Percentiles rank a stretch among this genome's conserved stretches.
Conservation (phyloP, 192 early-diverging fungal species). For the Umbelopsis sp. region DNA sequence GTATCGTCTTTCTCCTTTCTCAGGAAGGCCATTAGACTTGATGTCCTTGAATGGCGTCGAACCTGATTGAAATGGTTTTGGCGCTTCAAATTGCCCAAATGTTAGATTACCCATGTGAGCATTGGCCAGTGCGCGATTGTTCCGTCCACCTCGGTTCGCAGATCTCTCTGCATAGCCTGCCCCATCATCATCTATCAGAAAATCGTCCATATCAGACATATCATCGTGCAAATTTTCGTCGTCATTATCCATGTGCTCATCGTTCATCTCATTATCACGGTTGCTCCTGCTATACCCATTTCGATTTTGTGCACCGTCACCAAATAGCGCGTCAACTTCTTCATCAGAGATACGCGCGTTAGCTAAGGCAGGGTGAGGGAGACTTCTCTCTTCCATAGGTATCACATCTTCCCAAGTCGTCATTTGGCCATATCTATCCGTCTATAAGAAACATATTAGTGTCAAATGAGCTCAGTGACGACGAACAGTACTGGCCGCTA, state of each 20-base stretch:
- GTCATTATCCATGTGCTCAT: conserved; percentile 23
- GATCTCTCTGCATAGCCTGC: conserved; percentile 62
- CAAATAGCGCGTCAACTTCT: conserved; percentile 33
- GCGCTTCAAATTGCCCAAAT: conserved; percentile 20
- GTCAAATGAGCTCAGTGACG: not conserved
- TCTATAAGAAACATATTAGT: conserved; percentile 25
- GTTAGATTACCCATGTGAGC: too few species aligned
- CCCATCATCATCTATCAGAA: conserved; percentile 90
- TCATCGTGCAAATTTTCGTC: conserved; percentile 43
- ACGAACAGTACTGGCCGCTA: not conserved
- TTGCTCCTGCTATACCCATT: not conserved
- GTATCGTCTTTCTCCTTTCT: conserved; percentile 54
- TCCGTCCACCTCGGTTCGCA: not conserved
- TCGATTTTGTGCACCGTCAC: not conserved
- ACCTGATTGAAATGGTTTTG: conserved; percentile 86
- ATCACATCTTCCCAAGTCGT: conserved; percentile 62
- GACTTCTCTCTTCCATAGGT: conserved; percentile 42
- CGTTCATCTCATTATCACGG: conserved; percentile 32
- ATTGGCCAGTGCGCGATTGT: too few species aligned
- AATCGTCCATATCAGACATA: conserved; percentile 72
- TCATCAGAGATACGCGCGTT: conserved; percentile 4
- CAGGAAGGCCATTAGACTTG: not conserved
- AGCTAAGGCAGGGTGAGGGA: conserved; percentile 25
- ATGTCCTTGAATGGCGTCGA: conserved; percentile 60
- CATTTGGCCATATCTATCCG: conserved; percentile 58